phyloP scores from a whole-genome alignment of 768 basidiomycete species.

The Agaricus sinodeliciosus region DNA sequence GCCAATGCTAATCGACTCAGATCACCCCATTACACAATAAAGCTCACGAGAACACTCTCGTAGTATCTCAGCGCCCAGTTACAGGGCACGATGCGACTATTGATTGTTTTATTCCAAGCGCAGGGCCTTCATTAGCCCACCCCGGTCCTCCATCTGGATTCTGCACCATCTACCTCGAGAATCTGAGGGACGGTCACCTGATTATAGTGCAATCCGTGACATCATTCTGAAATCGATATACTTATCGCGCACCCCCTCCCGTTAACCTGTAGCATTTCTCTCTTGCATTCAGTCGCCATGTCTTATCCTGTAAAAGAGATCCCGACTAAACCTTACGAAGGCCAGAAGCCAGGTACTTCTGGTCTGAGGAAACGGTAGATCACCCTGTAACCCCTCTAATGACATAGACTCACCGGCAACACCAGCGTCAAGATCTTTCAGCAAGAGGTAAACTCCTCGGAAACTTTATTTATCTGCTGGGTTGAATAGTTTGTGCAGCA shows the following conservation, averaged over 20 bases:
- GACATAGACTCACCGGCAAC: constrained; percentile 17
- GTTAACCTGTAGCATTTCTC: constrained; percentile 1
- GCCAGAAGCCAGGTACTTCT: constrained; percentile 97
- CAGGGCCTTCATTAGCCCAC: too few relatives aligned
- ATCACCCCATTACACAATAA: too few relatives aligned
- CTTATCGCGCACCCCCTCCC: not conserved
- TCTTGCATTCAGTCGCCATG: constrained; percentile 24
- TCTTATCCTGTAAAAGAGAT: constrained; percentile 56
- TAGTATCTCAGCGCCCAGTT: too few relatives aligned
- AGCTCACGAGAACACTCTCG: too few relatives aligned
- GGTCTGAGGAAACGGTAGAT: constrained; percentile 89
- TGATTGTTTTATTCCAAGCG: too few relatives aligned
- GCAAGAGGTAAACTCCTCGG: constrained; percentile 61
- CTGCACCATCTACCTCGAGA: too few relatives aligned
- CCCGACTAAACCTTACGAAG: constrained; percentile 80
- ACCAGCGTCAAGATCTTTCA: constrained; percentile 95
- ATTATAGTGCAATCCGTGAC: constrained; percentile 18
- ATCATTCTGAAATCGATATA: constrained; percentile 17
- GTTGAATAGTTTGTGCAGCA: constrained; percentile 41
- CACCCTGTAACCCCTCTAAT: constrained; percentile 5
- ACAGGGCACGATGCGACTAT: too few relatives aligned
- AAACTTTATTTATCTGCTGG: not conserved
- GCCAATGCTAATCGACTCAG: too few relatives aligned
- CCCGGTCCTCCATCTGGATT: too few relatives aligned
- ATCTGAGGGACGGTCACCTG: constrained; percentile 22